Evolutionary conservation across 1,284 basidiomycete genomes (phyloP), one percentile per base, ranked within the genome.

Genomic region (Leccinum pseudoinsigne): DNA sequence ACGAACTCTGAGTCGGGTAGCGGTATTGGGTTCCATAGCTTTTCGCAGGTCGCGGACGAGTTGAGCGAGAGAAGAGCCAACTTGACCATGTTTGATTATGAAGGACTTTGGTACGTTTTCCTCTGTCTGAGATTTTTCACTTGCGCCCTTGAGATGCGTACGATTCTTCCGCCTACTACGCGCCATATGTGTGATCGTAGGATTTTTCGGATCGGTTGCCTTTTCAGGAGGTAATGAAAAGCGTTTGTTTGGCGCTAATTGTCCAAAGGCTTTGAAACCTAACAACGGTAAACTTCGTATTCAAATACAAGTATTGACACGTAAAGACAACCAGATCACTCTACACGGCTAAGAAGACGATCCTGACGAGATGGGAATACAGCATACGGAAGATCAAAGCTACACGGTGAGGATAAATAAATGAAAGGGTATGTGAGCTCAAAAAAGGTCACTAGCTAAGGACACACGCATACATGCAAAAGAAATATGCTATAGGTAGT

Each of bases 11-110:
- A 99, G 84, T 58, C 96, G 84, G 64, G 89, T 90, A 6, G 97
- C 97, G 21, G 97, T 99, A 76, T 98, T 95, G 64, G 97, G 97
- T 77, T 99, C 97, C 93, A 99, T 95, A 66, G 97, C 90, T 76
- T 93, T 93, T 69, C 97, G 84, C 71, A 98, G 81, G 78, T 99
- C 97, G 59, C 91, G 86, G 14, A 98, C 95, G 36, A 99, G 88
- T 69, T 94, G 91, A 4, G 88, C 80, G 59, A 97, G 84, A n/a
- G 93, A 93, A 61, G 86, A 83, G 14, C 96, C 95, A 36, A 98
- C 95, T 64, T 89, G 88, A 53, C 97, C 97, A 77, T 96, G 93
- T 72, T 96, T 97, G 76, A 99, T 95, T 67, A 99, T 93, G 74
- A 93, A 92, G 0, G 90, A 90, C 75, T 87, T 91, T 4, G 91